Evolutionary conservation across 495 filamentous ascomycete species (phyloP).

Genomic region (Aspergillus taichungensis): DNA sequence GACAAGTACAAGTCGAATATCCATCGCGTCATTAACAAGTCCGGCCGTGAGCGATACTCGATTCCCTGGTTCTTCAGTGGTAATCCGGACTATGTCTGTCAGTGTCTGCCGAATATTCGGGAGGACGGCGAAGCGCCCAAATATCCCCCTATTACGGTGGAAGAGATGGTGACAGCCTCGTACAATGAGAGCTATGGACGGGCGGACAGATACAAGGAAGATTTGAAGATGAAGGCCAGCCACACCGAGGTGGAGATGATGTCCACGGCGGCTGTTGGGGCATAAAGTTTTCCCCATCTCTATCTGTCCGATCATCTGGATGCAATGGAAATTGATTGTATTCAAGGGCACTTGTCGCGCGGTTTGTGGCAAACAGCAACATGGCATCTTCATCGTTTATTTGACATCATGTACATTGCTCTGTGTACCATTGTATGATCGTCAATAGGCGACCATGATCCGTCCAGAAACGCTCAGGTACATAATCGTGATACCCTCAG

Average conservation of each 20-base stretch:
- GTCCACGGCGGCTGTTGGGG: conserved; percentile 10
- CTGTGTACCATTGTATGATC: no score
- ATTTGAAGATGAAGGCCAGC: conserved; percentile 12
- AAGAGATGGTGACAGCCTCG: conserved; percentile 24
- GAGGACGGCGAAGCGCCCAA: conserved; percentile 27
- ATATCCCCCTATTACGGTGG: conserved; percentile 40
- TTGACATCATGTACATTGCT: no score
- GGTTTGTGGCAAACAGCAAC: no score
- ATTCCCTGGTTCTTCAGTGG: conserved; percentile 55
- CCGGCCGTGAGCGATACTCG: conserved; percentile 42
- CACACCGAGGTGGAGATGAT: conserved; percentile 2
- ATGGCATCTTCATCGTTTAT: no score
- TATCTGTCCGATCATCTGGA: neutral
- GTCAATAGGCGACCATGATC: no score
- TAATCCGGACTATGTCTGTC: conserved; percentile 44
- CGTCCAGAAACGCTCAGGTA: no score
- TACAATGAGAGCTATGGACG: conserved; percentile 30
- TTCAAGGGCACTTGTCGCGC: no score
- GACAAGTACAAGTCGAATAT: conserved; percentile 47
- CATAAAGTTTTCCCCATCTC: conserved; percentile 1
- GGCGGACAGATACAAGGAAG: conserved; percentile 25
- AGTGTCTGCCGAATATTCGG: conserved; percentile 44
- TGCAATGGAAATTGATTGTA: no score
- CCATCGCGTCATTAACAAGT: conserved; percentile 44
- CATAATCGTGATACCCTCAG: no score